Percentiles rank a stretch among this genome's conserved stretches.
phyloP scores from a whole-genome alignment of 2,329 filamentous ascomycete genomes.

The Neofusicoccum sp. region DNA sequence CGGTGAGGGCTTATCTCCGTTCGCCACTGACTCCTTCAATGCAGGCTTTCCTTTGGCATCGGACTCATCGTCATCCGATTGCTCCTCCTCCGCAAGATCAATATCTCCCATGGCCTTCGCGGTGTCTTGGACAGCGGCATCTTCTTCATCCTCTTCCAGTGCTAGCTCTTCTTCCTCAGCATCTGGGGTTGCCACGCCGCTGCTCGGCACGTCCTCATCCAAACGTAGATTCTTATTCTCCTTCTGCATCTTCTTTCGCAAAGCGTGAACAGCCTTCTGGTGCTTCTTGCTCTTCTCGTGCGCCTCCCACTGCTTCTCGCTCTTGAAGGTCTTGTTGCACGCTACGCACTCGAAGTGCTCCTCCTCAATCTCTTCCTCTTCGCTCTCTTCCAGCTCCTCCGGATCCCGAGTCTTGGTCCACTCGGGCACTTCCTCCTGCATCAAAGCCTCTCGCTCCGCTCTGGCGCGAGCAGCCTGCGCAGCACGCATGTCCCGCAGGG shows the following conservation, averaged over 20 bases:
- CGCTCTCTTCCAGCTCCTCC: constrained; percentile 54
- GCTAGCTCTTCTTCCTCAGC: constrained; percentile 32
- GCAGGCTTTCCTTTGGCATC: neutral
- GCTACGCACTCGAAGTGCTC: constrained; percentile 65
- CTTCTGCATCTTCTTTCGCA: constrained; percentile 80
- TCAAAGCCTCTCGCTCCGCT: constrained; percentile 76
- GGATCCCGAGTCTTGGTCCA: constrained; percentile 70
- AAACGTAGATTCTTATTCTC: constrained; percentile 67
- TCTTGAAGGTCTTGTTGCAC: constrained; percentile 74
- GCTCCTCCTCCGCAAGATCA: constrained; percentile 38
- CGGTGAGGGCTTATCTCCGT: neutral
- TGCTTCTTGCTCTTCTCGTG: constrained; percentile 99
- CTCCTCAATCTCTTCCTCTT: constrained; percentile 52
- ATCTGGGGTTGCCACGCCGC: constrained; percentile 36
- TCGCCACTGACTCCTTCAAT: neutral
- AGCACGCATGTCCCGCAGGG: constrained; percentile 74
- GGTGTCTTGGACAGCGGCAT: constrained; percentile 16
- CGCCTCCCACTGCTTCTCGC: constrained; percentile 85
- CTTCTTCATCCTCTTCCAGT: constrained; percentile 25
- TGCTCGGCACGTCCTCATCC: constrained; percentile 39
- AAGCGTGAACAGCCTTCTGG: constrained; percentile 77
- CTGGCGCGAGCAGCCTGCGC: constrained; percentile 83
- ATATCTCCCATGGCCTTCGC: constrained; percentile 22
- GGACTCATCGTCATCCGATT: constrained; percentile 35
- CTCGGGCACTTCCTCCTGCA: constrained; percentile 68